Conservation (phyloP, 2,329 filamentous ascomycete species). For the Xylariaceae sp. region DNA sequence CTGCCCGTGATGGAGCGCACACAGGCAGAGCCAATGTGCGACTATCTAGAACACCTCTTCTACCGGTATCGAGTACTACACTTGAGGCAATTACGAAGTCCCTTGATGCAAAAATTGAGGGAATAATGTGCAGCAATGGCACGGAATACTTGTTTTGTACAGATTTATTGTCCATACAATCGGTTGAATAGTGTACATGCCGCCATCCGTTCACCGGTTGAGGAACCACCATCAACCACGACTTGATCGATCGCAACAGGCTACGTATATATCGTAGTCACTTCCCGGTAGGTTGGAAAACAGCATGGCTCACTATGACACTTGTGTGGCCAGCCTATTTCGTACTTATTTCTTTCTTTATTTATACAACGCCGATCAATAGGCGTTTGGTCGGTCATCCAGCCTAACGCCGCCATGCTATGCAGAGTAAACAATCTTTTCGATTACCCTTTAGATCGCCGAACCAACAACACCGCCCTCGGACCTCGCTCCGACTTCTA, state of each 20-base stretch:
- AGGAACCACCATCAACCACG: neutral
- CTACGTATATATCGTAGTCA: neutral
- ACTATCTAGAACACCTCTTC: neutral
- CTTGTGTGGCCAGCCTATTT: neutral
- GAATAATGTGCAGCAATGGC: too few relatives aligned
- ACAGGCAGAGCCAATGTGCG: neutral
- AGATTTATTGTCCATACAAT: too few relatives aligned
- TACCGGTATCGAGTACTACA: neutral
- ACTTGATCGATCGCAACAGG: neutral
- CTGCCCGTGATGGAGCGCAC: too few relatives aligned
- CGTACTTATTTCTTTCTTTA: neutral
- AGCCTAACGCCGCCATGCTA: constrained; percentile 30
- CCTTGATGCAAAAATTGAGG: too few relatives aligned
- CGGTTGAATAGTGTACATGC: too few relatives aligned
- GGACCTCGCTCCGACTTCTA: constrained; percentile 7
- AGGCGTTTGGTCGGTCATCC: constrained; percentile 6
- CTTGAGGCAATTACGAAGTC: neutral
- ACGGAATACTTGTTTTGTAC: too few relatives aligned
- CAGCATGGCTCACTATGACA: neutral
- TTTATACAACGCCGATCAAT: constrained; percentile 14
- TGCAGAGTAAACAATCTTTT: constrained; percentile 19
- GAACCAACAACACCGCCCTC: neutral
- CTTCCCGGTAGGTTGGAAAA: neutral
- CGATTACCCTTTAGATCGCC: constrained; percentile 5
- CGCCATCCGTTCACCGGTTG: neutral